Evolutionary conservation across 345 rosid species (phyloP).

Genomic region (Eucalyptus leucophloia): DNA sequence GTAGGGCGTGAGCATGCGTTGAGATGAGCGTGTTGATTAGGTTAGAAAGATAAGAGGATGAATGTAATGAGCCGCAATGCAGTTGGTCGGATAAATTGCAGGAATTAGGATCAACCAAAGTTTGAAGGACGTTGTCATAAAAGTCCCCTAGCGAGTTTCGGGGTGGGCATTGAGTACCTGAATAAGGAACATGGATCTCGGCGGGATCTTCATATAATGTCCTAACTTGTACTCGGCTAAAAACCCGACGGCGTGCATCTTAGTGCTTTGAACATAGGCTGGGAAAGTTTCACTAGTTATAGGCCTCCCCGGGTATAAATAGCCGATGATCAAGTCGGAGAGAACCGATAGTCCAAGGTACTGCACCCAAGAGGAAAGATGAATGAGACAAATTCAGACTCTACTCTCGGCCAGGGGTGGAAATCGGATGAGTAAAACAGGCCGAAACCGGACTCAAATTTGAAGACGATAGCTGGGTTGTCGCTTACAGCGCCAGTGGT

Average conservation of each 20-base stretch:
- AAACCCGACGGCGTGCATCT: conserved; percentile 26
- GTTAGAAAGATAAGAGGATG: background rate
- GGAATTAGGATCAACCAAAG: background rate
- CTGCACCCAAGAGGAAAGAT: background rate
- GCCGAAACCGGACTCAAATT: background rate
- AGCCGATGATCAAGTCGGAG: background rate
- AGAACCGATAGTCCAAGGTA: background rate
- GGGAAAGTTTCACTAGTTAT: conserved; percentile 35
- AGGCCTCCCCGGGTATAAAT: conserved; percentile 1
- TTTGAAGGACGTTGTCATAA: background rate
- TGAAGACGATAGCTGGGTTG: background rate
- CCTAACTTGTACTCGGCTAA: conserved; percentile 2
- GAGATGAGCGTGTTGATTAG: background rate
- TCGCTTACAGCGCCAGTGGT: conserved; percentile 16
- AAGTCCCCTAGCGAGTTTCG: background rate
- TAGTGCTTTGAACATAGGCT: conserved; percentile 33
- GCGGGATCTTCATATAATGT: conserved; percentile 8
- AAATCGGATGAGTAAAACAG: background rate
- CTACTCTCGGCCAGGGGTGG: background rate
- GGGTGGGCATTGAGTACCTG: background rate
- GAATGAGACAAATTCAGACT: background rate
- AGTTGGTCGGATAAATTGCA: background rate
- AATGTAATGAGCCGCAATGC: background rate
- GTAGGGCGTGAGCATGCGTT: background rate
- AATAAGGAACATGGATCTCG: conserved; percentile 2